Conservation (phyloP, 2,329 filamentous ascomycete genomes). For the Beauveria rudraprayagi region DNA sequence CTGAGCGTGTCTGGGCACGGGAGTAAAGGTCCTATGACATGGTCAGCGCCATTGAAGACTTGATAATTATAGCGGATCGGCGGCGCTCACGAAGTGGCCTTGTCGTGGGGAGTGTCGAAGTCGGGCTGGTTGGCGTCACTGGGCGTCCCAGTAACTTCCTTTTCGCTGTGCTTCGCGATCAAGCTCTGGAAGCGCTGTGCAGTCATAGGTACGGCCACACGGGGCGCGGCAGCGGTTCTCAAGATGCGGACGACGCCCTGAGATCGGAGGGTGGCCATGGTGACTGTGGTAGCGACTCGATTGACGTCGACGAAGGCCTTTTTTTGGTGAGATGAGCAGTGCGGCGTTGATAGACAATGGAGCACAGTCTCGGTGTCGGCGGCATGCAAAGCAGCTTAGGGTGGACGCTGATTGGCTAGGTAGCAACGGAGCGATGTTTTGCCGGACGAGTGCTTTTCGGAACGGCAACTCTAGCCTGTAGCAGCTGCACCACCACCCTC, state of each 20-base stretch:
- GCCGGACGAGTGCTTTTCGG: slow-evolving; percentile 44
- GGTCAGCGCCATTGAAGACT: slow-evolving; percentile 7
- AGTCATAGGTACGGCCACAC: slow-evolving; percentile 31
- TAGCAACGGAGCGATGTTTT: slow-evolving; percentile 32
- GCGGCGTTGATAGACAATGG: slow-evolving; percentile 3
- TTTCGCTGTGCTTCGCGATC: slow-evolving; percentile 30
- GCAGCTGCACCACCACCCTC: slow-evolving; percentile 16
- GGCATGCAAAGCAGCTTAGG: slow-evolving; percentile 13
- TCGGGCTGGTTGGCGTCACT: slow-evolving; percentile 61
- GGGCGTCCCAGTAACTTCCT: slow-evolving; percentile 17
- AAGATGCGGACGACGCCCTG: slow-evolving; percentile 45
- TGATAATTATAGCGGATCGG: background rate
- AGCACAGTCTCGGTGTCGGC: background rate
- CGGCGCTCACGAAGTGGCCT: slow-evolving; percentile 70
- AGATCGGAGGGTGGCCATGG: slow-evolving; percentile 60
- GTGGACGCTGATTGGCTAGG: slow-evolving; percentile 32
- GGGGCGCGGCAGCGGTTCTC: slow-evolving; percentile 34
- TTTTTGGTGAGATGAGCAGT: slow-evolving; percentile 6
- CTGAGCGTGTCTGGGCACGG: slow-evolving; percentile 81
- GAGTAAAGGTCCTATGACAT: slow-evolving; percentile 68
- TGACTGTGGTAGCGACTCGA: slow-evolving; percentile 12
- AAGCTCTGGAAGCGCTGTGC: slow-evolving; percentile 49
- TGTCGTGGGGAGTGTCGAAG: slow-evolving; percentile 74
- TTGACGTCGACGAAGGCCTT: background rate
- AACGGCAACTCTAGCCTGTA: slow-evolving; percentile 20